Evolutionary conservation across 1,139 yeast genomes (phyloP).

Genomic region (Groenewaldozyma sp.): DNA sequence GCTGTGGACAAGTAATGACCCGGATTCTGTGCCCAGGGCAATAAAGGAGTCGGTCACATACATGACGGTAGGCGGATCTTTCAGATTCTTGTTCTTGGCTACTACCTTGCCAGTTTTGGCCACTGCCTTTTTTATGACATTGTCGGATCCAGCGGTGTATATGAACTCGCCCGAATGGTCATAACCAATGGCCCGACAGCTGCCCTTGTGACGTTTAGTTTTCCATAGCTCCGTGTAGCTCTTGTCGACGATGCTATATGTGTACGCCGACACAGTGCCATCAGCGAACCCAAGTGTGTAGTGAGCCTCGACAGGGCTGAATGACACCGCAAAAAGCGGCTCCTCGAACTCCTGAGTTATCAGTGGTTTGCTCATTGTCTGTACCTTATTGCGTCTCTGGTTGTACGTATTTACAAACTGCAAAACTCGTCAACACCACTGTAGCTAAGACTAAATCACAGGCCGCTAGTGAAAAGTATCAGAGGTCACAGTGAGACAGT

Average conservation of each 20-base stretch:
- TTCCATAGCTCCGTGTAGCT: conserved; percentile 52
- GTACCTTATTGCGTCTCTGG: too few species aligned
- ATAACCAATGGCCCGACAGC: conserved; percentile 67
- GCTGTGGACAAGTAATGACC: conserved; percentile 55
- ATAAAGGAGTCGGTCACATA: conserved; percentile 57
- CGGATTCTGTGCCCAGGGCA: conserved; percentile 73
- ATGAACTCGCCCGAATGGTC: conserved; percentile 53
- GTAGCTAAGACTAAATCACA: too few species aligned
- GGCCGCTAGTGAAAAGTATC: too few species aligned
- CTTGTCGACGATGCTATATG: conserved; percentile 31
- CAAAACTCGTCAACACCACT: too few species aligned
- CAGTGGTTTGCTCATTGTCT: conserved; percentile 4
- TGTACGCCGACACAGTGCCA: conserved; percentile 50
- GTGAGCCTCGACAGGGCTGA: conserved; percentile 66
- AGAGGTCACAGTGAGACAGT: too few species aligned
- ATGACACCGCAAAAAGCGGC: conserved; percentile 68
- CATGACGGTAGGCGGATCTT: conserved; percentile 53
- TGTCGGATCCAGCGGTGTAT: conserved; percentile 73
- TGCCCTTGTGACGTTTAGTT: conserved; percentile 84
- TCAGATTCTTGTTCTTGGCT: conserved; percentile 37
- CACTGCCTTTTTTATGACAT: conserved; percentile 64
- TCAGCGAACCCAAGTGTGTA: conserved; percentile 67
- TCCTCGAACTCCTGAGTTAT: conserved; percentile 23
- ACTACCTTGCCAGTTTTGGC: conserved; percentile 69
- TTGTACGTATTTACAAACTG: too few species aligned